Evolutionary conservation across 805 yeast genomes (phyloP).

Genomic region (Yarrowia sp.): DNA sequence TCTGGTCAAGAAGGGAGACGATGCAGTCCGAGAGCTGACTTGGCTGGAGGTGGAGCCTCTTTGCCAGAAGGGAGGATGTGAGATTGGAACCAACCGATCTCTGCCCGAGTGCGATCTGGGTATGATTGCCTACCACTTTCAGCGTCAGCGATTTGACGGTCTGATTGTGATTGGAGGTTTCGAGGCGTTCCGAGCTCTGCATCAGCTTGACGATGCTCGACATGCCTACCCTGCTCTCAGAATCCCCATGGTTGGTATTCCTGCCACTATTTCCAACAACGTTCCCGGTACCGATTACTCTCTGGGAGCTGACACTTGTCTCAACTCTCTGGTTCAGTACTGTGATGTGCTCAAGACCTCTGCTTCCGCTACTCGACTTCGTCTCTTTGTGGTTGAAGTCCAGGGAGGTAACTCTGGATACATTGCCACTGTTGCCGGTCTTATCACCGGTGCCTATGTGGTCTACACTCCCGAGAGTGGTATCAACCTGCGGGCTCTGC

Average conservation of each 20-base stretch:
- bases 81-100: conserved; percentile 91
- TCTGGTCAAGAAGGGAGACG: conserved; percentile 72
- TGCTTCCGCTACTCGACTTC: conserved; percentile 89
- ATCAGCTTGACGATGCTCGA: conserved; percentile 78
- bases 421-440: conserved; percentile 80
- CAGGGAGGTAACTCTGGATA: conserved; percentile 98
- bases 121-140: conserved; percentile 87
- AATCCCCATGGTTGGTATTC: conserved; percentile 90
- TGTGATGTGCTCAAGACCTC: conserved; percentile 94
- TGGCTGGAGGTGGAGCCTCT: conserved; percentile 90
- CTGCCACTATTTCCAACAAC: conserved; percentile 94
- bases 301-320: conserved; percentile 91
- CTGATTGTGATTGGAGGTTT: conserved; percentile 92
- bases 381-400: conserved; percentile 95
- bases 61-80: conserved; percentile 91
- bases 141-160: conserved; percentile 84
- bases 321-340: conserved; percentile 84
- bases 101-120: conserved; percentile 85
- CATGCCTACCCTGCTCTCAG: conserved; percentile 80
- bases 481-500: conserved; percentile 62
- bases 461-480: conserved; percentile 89
- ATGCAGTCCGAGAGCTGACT: conserved; percentile 60
- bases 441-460: conserved; percentile 88
- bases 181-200: conserved; percentile 87
- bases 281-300: conserved; percentile 99